A percentile compares a stretch with the other conserved stretches of the same genome.
These are phyloP conservation scores for Golubevia sp. DNA, from an alignment of 1,284 basidiomycete species.

Conservation along the genomic window DNA sequence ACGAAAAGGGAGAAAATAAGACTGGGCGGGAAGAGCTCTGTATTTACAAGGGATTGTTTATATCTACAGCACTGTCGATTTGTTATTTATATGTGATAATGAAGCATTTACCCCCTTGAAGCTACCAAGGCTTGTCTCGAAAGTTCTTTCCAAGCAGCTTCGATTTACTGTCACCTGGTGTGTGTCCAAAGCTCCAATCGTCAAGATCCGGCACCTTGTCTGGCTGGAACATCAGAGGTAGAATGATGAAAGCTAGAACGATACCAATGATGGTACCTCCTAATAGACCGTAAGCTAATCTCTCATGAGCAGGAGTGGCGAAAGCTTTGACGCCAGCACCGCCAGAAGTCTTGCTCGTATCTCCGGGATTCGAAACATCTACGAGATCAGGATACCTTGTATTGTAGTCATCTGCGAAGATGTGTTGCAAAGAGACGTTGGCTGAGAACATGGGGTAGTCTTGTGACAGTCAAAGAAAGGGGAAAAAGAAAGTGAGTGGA, in stretches of 20 bases:
- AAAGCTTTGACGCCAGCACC: slow-evolving; percentile 16
- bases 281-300: slow-evolving; percentile 40
- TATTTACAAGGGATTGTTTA: too few relatives aligned
- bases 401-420: slow-evolving; percentile 25
- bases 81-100: too few relatives aligned
- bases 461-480: background rate
- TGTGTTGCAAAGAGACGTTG: slow-evolving; percentile 22
- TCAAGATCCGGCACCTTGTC: slow-evolving; percentile 6
- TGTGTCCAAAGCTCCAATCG: too few relatives aligned
- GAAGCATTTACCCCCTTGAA: too few relatives aligned
- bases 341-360: slow-evolving; percentile 10
- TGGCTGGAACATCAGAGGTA: slow-evolving; percentile 44
- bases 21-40: too few relatives aligned
- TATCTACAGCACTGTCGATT: too few relatives aligned
- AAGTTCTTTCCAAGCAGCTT: too few relatives aligned
- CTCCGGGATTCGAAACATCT: slow-evolving; percentile 33
- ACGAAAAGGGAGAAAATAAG: too few relatives aligned
- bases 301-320: slow-evolving; percentile 48
- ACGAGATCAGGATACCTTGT: slow-evolving; percentile 24
- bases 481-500: too few relatives aligned
- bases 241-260: slow-evolving; percentile 29
- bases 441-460: slow-evolving; percentile 28
- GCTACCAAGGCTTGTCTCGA: too few relatives aligned
- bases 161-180: too few relatives aligned
- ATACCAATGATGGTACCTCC: slow-evolving; percentile 29